Evolutionary conservation across 2,329 filamentous ascomycete genomes (phyloP), one percentile per base, ranked within the genome.

Genomic region (Arthroderma uncinatum): DNA sequence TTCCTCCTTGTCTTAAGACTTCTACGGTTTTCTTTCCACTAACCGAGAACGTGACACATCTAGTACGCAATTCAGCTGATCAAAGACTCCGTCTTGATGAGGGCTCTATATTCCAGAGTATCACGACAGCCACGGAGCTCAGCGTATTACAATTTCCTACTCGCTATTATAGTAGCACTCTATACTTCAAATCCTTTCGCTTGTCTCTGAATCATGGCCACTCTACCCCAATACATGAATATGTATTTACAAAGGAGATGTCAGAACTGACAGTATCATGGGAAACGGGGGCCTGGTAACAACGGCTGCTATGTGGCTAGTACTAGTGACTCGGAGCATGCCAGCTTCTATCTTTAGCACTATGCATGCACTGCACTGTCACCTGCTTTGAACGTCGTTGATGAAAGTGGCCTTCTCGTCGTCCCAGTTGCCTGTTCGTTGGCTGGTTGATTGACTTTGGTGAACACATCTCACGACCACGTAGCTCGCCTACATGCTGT

Each of bases 271-370:
- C 34, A 60, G 59, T 40, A 60, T 61, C 23, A 61, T 59, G 53
- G 58, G 60, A 53, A 59, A 53, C 19, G n/a, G 42, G 42, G n/a
- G 28, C 21, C 42, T 37, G 7, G 8, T 2, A 36, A 53, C 25
- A 42, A 42, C 4, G 53, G n/a, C 16, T 14, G 19, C 7, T 66
- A 62, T 52, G 25, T 56, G 2, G 59, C 68, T 9, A 64, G 61
- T 7, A 64, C 68, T 39, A 64, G 70, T 55, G 66, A 69, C 52
- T 69, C 66, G 67, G 67, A 68, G 36, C 54, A 66, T 42, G 63
- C 64, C 54, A 66, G 66, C 4, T 70, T 68, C 44, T 70, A 70
- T 58, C 66, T 67, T 1, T 58, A 58, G 9, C 66, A 66, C 36
- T 63, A 67, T 57, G 67, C 69, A 56, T 67, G 60, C 47, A 68